Base-by-base conservation (phyloP, 495 filamentous ascomycete genomes). In the Staphylotrichum tortipilum region DNA sequence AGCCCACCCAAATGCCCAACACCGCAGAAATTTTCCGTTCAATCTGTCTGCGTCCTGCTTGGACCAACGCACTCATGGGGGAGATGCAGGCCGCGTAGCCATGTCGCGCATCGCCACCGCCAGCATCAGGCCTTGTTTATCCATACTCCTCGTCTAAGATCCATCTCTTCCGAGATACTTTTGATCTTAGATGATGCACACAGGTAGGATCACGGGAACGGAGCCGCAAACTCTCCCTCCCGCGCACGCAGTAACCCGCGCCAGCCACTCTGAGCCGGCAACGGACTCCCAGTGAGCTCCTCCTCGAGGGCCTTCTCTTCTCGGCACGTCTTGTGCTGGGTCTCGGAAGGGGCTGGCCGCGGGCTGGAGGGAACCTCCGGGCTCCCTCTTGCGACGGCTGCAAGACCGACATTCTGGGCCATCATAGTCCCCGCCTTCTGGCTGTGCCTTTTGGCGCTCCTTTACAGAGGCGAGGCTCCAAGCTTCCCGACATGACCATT, bases 341-440 rank as follows among this genome's bases (percentile, higher is more conserved):
- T 60, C 58, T 54, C 60, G 57, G 65, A 72, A 70, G 66, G 68
- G 71, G 68, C 64, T 69, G 69, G 62, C 30, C 60, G 52, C 59
- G 58, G 52, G 60, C 50, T 30, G 51, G 41, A 17, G 33, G 15
- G 14, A 18, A 14, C n/a, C 14, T 17, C 6, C 23, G 18, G 35
- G 15, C 18, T 34, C 29, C 59, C 49, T 57, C 56, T 24, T 33
- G 33, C 23, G 17, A 18, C 30, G 48, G 64, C 60, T 75, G 72
- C 72, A 60, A 77, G 62, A 77, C 23, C 48, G 60, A 71, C 30
- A 11, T 22, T 26, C 15, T 53, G 74, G 72, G 64, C 72, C 71
- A 68, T 77, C 74, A 77, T 77, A 77, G 74, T 77, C 74, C 74
- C 56, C 64, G 67, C 62, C 69, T 65, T 64, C 44, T 23, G 40